Base-by-base conservation (phyloP, 2,329 filamentous ascomycete genomes). In the Colletotrichum sp. region DNA sequence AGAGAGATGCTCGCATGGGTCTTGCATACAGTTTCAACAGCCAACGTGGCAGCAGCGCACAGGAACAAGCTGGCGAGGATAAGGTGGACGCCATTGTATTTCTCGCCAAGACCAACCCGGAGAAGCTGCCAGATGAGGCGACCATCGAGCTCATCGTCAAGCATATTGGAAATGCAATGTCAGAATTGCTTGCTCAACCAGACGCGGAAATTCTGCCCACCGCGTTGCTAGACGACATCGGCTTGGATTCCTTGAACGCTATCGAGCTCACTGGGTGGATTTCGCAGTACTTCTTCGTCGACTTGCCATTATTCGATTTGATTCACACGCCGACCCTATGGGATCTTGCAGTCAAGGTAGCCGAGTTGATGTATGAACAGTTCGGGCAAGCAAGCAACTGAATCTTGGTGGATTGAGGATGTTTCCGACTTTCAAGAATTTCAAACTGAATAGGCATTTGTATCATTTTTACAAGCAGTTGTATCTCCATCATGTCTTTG, bases 401-500 rank as follows among this genome's bases (percentile, higher is more conserved):
- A 59, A 18, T 9, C 10, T 6, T 16, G 26, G 21, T 59, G 24
- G n/a, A 59, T 26, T 59, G 26, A 30, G 44, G 10, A 21, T 21
- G 6, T 49, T 21, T 49, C 1, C 44, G n/a, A n/a, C 16, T 21
- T 21, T 49, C 44, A 13, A 10, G 10, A 8, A 12, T 13, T 21
- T 18, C n/a, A 21, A 13, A 21, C 21, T 1, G 0, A 49, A 49
- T 21, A 21, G 10, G 6, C 18, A 21, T 21, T 21, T 13, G 10
- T 21, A 21, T 52, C n/a, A 21, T n/a, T 21, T 21, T 10, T 3
- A 52, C 9, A 3, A 44, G 39, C 0, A 44, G 39, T n/a, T 0
- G 2, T 3, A 16, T 21, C 6, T 49, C 5, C n/a, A 4, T 4
- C 0, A 21, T 13, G 6, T 21, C 9, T 4, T n/a, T 44, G 2